Evolutionary conservation across 805 yeast species (phyloP).

Genomic region (Myxozyma nipponensis): DNA sequence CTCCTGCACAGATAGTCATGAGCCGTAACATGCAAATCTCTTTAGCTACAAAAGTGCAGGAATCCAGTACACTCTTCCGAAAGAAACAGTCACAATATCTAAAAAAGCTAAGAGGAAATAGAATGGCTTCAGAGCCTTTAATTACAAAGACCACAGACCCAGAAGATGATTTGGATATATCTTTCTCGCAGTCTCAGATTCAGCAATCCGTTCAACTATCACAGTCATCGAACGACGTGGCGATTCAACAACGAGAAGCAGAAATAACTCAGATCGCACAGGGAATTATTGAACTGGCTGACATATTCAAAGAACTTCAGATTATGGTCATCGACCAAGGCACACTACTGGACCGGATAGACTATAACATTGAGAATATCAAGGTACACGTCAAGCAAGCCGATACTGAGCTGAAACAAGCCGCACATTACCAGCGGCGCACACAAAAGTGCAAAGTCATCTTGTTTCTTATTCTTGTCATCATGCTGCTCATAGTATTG

Average conservation of each 20-base stretch:
- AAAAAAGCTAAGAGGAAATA: slow-evolving; percentile 72
- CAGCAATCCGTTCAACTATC: slow-evolving; percentile 28
- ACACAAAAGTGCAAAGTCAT: slow-evolving; percentile 90
- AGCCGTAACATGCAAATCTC: slow-evolving; percentile 76
- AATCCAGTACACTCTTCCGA: slow-evolving; percentile 69
- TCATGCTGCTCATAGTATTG: slow-evolving; percentile 64
- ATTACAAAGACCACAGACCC: slow-evolving; percentile 30
- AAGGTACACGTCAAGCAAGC: slow-evolving; percentile 71
- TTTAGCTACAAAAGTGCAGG: slow-evolving; percentile 82
- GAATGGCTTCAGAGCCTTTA: slow-evolving; percentile 31
- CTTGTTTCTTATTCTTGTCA: slow-evolving; percentile 64
- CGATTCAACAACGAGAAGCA: slow-evolving; percentile 70
- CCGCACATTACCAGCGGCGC: slow-evolving; percentile 76
- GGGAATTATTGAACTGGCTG: slow-evolving; percentile 89
- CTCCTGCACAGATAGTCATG: slow-evolving; percentile 55
- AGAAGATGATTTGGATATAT: slow-evolving; percentile 29
- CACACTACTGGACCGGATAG: slow-evolving; percentile 86
- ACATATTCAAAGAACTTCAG: slow-evolving; percentile 91
- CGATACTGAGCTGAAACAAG: slow-evolving; percentile 69
- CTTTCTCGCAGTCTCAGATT: slow-evolving; percentile 33
- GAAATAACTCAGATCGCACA: slow-evolving; percentile 89
- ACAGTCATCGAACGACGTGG: slow-evolving; percentile 39
- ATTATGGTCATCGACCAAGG: slow-evolving; percentile 93
- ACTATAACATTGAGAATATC: slow-evolving; percentile 83
- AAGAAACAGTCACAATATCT: slow-evolving; percentile 86